phyloP scores from a whole-genome alignment of 768 basidiomycete genomes.

The Exsudoporus frostii region DNA sequence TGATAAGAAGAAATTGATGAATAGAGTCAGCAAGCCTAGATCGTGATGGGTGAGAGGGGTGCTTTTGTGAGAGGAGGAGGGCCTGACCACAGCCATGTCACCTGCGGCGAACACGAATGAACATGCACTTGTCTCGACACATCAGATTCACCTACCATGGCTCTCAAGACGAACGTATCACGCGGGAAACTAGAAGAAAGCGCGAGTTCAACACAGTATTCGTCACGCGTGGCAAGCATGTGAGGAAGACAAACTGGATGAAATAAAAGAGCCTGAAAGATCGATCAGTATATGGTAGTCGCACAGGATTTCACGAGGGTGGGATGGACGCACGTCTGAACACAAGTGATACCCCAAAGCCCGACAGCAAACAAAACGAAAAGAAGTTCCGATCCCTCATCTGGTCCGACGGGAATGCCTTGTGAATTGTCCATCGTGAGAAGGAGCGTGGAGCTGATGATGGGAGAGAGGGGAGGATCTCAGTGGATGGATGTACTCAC shows the following conservation, averaged over 20 bases:
- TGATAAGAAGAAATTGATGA: constrained; percentile 17
- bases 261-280: constrained; percentile 16
- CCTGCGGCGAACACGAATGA: constrained; percentile 4
- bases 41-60: not conserved
- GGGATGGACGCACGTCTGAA: constrained; percentile 14
- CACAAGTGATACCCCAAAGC: constrained; percentile 25
- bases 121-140: not conserved
- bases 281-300: not conserved
- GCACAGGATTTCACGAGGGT: not conserved
- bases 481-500: not conserved
- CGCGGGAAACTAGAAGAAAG: constrained; percentile 4
- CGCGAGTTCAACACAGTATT: not conserved
- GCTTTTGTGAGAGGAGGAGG: not conserved
- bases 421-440: not conserved
- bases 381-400: constrained; percentile 17
- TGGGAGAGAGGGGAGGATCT: not conserved
- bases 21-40: constrained; percentile 13
- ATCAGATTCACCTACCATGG: constrained; percentile 6
- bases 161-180: constrained; percentile 2
- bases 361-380: constrained; percentile 16
- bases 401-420: not conserved
- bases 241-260: constrained; percentile 11
- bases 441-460: not conserved
- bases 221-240: not conserved
- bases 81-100: constrained; percentile 16